A percentile compares a stretch with the other conserved stretches of the same genome.
These are phyloP conservation scores for Trichoderma sp. DNA, from an alignment of 2,329 filamentous ascomycete species.

Conservation along the genomic window DNA sequence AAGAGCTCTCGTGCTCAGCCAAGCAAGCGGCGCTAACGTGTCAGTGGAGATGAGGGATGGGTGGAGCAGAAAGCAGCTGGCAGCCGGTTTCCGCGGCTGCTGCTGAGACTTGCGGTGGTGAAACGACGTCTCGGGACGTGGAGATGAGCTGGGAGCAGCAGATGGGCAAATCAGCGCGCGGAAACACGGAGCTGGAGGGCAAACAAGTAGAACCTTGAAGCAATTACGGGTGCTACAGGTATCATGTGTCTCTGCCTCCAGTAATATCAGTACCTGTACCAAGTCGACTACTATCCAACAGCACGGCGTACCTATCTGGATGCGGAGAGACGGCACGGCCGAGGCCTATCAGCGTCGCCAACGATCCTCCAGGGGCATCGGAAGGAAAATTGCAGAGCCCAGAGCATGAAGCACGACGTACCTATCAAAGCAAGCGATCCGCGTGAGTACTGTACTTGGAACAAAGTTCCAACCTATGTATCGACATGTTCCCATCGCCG, in stretches of 20 bases:
- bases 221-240: background rate
- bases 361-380: background rate
- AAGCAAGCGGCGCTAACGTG: conserved; percentile 9
- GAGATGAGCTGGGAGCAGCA: conserved; percentile 9
- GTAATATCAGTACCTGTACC: background rate
- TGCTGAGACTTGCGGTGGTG: conserved; percentile 10
- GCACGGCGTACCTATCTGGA: background rate
- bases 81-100: conserved; percentile 15
- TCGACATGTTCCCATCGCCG: background rate
- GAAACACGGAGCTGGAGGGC: background rate
- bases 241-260: background rate
- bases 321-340: background rate
- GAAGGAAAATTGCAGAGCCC: background rate
- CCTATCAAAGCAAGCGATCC: background rate
- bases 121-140: background rate
- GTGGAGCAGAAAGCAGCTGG: background rate
- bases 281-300: too few relatives aligned
- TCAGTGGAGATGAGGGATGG: conserved; percentile 7
- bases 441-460: background rate
- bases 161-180: conserved; percentile 5
- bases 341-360: background rate
- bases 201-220: background rate
- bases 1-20: background rate
- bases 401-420: too few relatives aligned
- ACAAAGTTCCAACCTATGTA: background rate